These are phyloP conservation scores for Ophiostoma montium DNA, from an alignment of 2,329 filamentous ascomycete genomes.

Conservation along the genomic window DNA sequence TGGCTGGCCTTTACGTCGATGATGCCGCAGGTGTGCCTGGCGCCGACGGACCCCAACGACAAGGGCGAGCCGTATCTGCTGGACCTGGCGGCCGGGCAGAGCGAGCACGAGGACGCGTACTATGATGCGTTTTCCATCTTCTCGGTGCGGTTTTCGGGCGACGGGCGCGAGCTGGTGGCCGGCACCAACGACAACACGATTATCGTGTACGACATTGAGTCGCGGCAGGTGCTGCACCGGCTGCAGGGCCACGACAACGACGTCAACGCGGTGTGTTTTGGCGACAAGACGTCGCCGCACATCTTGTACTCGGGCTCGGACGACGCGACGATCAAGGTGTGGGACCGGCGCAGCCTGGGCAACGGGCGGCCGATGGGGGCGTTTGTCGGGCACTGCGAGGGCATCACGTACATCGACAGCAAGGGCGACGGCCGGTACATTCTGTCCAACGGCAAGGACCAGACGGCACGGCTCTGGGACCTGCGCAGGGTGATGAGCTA, in stretches of 20 bases:
- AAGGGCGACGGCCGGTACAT: conserved; percentile 68
- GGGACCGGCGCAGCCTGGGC: conserved; percentile 87
- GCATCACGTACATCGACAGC: conserved; percentile 54
- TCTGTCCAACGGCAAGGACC: conserved; percentile 87
- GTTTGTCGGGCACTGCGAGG: conserved; percentile 53
- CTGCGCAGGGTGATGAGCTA: conserved; percentile 75
- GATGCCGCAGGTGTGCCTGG: conserved; percentile 67
- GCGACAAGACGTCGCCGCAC: conserved; percentile 75
- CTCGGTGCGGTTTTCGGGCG: conserved; percentile 84
- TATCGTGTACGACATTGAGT: conserved; percentile 86
- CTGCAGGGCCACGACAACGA: conserved; percentile 72
- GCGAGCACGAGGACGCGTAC: conserved; percentile 15
- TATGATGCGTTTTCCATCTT: conserved; percentile 52
- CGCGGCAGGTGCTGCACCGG: conserved; percentile 56
- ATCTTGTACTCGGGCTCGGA: conserved; percentile 94
- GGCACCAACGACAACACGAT: conserved; percentile 70
- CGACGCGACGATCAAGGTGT: conserved; percentile 86
- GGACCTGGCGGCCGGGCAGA: conserved; percentile 44
- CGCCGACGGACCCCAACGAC: conserved; percentile 74
- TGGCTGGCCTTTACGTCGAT: conserved; percentile 90
- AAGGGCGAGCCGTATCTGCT: conserved; percentile 64
- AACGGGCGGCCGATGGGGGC: conserved; percentile 58
- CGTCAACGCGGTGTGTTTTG: conserved; percentile 94
- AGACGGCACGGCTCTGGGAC: conserved; percentile 97
- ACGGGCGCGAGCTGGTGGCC: conserved; percentile 79